These are phyloP conservation scores for Aspergillus luchuensis DNA, from an alignment of 2,329 filamentous ascomycete genomes.

Conservation along the genomic window DNA sequence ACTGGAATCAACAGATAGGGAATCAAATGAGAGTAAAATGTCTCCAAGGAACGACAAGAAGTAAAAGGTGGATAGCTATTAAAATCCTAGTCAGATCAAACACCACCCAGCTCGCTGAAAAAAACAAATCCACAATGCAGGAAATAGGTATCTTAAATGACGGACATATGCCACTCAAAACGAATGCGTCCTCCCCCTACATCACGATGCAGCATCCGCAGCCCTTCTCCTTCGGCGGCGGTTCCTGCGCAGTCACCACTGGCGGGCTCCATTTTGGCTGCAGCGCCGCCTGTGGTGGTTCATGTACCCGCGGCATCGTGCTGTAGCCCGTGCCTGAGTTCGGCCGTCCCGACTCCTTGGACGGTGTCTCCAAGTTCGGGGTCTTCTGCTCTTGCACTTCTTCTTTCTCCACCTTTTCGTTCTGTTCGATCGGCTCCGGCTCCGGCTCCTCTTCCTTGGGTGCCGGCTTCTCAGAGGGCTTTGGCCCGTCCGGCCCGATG, in stretches of 20 bases:
- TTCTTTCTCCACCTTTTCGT: slow-evolving; percentile 10
- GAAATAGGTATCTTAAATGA: slow-evolving; percentile 12
- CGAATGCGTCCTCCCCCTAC: slow-evolving; percentile 49
- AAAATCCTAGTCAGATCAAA: slow-evolving; percentile 11
- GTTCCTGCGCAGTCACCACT: slow-evolving; percentile 56
- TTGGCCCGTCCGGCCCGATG: slow-evolving; percentile 41
- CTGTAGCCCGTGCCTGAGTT: slow-evolving; percentile 53
- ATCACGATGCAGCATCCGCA: slow-evolving; percentile 76
- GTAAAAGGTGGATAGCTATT: slow-evolving; percentile 4
- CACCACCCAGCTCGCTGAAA: slow-evolving; percentile 20
- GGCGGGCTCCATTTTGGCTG: slow-evolving; percentile 46
- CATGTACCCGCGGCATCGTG: slow-evolving; percentile 51
- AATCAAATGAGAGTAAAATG: not conserved
- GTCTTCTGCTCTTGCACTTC: slow-evolving; percentile 13
- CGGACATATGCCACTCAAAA: not conserved
- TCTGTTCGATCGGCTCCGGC: not conserved
- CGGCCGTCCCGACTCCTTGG: slow-evolving; percentile 36
- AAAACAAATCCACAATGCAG: slow-evolving; percentile 14
- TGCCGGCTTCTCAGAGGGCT: slow-evolving; percentile 21
- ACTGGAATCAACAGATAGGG: not conserved
- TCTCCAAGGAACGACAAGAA: slow-evolving; percentile 8
- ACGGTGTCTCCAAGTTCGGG: slow-evolving; percentile 23
- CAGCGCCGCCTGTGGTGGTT: slow-evolving; percentile 37
- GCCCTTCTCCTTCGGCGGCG: slow-evolving; percentile 52
- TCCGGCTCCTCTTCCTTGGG: slow-evolving; percentile 17